phyloP scores from a whole-genome alignment of 306 rosid species.

The Canavalia ensiformis region DNA sequence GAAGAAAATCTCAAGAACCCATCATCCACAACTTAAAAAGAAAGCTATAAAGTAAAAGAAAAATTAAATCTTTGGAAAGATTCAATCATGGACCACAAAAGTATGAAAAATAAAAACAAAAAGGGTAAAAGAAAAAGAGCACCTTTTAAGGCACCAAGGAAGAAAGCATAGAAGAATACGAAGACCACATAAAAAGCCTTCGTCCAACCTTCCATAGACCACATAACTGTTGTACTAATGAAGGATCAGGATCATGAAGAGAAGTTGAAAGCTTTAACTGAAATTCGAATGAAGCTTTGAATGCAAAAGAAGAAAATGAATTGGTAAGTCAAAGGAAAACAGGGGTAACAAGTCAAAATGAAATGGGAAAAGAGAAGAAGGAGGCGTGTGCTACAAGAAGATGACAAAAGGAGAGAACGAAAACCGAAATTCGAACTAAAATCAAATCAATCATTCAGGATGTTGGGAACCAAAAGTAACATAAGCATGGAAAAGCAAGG shows the following conservation, averaged over 20 bases:
- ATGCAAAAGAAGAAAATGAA: slow-evolving; percentile 25
- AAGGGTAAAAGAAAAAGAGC: slow-evolving; percentile 36
- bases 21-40: slow-evolving; percentile 18
- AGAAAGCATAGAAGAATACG: slow-evolving; percentile 74
- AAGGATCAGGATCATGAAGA: slow-evolving; percentile 42
- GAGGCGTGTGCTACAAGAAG: slow-evolving; percentile 52
- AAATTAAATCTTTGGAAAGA: slow-evolving; percentile 6
- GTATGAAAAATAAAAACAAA: neutral
- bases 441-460: slow-evolving; percentile 20
- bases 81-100: slow-evolving; percentile 1
- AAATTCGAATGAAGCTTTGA: slow-evolving; percentile 38
- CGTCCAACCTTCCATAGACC: slow-evolving; percentile 48
- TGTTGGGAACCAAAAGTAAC: slow-evolving; percentile 34
- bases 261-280: slow-evolving; percentile 32
- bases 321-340: neutral
- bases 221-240: slow-evolving; percentile 52
- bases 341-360: neutral
- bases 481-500: slow-evolving; percentile 20
- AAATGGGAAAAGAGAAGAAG: neutral
- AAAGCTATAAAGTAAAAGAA: neutral
- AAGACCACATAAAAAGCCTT: slow-evolving; percentile 66
- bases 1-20: slow-evolving; percentile 47
- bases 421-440: slow-evolving; percentile 29
- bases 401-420: slow-evolving; percentile 38
- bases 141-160: slow-evolving; percentile 85